Base-by-base conservation (phyloP, 228 moss, liverwort and hornwort genomes). In the Sphagnum fallax region DNA sequence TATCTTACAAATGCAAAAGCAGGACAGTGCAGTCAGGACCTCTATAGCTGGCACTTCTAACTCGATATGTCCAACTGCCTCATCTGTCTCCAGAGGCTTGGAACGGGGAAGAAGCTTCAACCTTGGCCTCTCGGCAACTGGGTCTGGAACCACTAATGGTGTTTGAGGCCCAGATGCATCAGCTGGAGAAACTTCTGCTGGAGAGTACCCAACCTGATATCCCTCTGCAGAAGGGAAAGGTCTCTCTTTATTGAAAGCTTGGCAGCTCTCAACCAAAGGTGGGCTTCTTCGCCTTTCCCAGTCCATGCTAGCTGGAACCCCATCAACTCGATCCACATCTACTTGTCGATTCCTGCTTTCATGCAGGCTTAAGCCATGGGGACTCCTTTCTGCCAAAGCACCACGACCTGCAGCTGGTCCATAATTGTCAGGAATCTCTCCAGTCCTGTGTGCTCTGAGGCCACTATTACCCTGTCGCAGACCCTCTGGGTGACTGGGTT, bases 51-150 rank as follows among this genome's bases (percentile, higher is more conserved):
- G 61, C 16, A 71, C 73, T 75, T 87, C 87, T 6, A 72, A 51
- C 75, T 55, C 75, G 16, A 64, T 77, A 18, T 77, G 50, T n/a
- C 75, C 5, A n/a, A 73, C 70, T 51, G 6, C 64, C 60, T 61
- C 13, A 2, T 2, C 32, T 60, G 67, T 79, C 59, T 91, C 93
- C 68, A 98, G 70, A 10, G 93, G 97, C 78, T 87, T 98, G 48
- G 90, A 87, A 47, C 97, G 93, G 5, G 97, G 93, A 18, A 98
- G 86, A 68, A 98, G 90, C 72, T 91, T 98, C 70, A 98, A 68
- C 48, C 93, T 91, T 18, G 93, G 97, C 64, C 97, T 89, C 79
- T 95, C 95, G 15, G 72, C 79, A 67, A 76, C 71, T 60, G 79
- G 48, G 47, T 89, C 89, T 63, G 78, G 5, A 50, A 78, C 77